Evolutionary conservation across 2,329 filamentous ascomycete genomes (phyloP).

Genomic region (Colletotrichum orbiculare): DNA sequence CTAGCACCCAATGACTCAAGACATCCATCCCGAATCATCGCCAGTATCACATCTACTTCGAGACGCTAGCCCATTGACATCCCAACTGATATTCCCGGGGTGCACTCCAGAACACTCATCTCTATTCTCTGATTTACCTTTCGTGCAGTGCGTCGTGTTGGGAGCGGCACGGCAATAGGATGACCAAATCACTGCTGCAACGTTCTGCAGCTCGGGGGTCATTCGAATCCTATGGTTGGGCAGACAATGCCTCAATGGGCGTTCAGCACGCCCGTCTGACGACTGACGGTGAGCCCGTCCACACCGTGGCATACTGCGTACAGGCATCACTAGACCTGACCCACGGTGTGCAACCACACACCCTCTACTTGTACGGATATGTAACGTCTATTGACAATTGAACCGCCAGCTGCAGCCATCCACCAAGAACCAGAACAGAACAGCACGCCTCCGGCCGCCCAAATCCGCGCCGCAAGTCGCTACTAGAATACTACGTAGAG

Average conservation of each 20-base stretch:
- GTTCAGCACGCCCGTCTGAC: slow-evolving; percentile 24
- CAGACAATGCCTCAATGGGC: not conserved
- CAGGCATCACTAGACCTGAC: slow-evolving; percentile 1
- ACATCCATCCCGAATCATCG: too few species aligned
- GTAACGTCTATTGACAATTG: slow-evolving; percentile 23
- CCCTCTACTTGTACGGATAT: not conserved
- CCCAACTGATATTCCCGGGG: slow-evolving; percentile 5
- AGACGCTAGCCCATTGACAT: too few species aligned
- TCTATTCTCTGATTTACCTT: not conserved
- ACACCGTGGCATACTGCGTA: not conserved
- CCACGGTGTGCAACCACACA: slow-evolving; percentile 5
- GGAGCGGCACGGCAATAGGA: slow-evolving; percentile 6
- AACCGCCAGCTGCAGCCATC: slow-evolving; percentile 22
- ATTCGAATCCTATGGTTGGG: slow-evolving; percentile 9
- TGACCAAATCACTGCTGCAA: slow-evolving; percentile 2
- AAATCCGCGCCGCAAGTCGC: slow-evolving; percentile 1
- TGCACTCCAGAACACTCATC: slow-evolving; percentile 26
- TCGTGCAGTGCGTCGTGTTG: not conserved
- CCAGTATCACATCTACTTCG: too few species aligned
- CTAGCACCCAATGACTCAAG: too few species aligned
- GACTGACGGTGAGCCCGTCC: slow-evolving; percentile 29
- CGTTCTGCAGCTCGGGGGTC: slow-evolving; percentile 7
- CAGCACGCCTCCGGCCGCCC: not conserved
- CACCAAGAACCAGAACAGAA: not conserved
- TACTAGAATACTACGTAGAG: not conserved